Base-by-base conservation (phyloP, 2,329 filamentous ascomycete species). In the Pestalotiopsis sp. region DNA sequence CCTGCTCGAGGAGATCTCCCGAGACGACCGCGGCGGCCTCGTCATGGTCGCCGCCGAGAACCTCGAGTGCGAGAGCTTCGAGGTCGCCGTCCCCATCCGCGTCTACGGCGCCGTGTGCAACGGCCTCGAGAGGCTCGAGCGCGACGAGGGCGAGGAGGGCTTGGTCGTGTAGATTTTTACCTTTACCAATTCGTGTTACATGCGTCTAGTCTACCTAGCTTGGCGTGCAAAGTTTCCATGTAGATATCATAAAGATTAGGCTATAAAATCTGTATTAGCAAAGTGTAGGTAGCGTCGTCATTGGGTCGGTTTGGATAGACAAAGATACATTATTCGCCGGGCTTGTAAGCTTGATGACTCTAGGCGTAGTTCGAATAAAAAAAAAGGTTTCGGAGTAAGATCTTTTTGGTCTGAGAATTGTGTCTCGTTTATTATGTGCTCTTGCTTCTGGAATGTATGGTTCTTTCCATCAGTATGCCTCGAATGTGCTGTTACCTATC, bases 11-110 rank as follows among this genome's bases (percentile, higher is more conserved):
- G 89, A 93, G 74, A 88, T 96, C 12, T 91, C 91, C 6, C 87
- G 89, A 65, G 94, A 97, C 77, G 93, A 97, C 72, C 86, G 94
- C 57, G 94, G 94, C 2, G 88, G 91, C 0, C 80, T 88, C 27
- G 87, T 96, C 14, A 84, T 95, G 65, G 93, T 94, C 17, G 93
- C 93, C 0, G 89, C 92, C 65, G 93, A 97, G 82, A 90, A 90
- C 71, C 76, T 97, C 65, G 87, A 90, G 9, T 95, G 94, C 74
- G 94, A 97, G 83, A 97, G 93, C 75, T 97, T 97, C 80, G 94
- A 97, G 80, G 92, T 97, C 61, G 89, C 90, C 41, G 94, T 97
- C 61, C 94, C 94, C 31, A 83, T 98, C 72, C 89, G 90, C 65
- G 92, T 98, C 11, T 97, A 97, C 76, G 90, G 90, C 56, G 87